Conservation (phyloP, 2,329 filamentous ascomycete species). For the Penicillium polonicum region DNA sequence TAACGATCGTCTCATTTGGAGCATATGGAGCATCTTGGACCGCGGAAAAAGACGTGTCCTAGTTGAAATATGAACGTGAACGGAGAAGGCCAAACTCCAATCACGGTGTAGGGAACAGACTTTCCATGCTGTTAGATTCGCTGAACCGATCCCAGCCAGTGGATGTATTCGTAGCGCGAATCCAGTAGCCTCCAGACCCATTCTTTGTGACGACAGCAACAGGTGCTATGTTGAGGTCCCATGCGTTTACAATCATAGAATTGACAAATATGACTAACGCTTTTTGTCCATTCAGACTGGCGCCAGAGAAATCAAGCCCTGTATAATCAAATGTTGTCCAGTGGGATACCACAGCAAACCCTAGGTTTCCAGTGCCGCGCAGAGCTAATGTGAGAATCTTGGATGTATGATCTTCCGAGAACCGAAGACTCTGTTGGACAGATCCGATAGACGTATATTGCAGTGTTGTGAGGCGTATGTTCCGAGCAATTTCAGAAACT, state of each 20-base stretch:
- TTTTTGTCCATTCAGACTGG: neutral
- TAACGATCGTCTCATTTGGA: neutral
- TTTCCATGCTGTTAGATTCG: neutral
- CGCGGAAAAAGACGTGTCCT: neutral
- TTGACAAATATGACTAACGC: neutral
- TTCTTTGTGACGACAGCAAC: neutral
- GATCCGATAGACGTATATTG: neutral
- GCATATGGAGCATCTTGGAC: too few relatives aligned
- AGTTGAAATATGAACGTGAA: neutral
- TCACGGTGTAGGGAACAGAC: neutral
- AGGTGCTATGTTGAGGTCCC: neutral
- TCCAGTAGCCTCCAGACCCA: neutral
- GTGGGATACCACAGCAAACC: neutral
- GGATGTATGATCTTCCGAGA: neutral
- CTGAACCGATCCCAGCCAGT: neutral
- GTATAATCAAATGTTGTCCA: neutral
- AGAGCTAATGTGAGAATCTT: neutral
- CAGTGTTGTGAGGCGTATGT: neutral
- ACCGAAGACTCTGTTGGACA: neutral
- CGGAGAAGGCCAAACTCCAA: neutral
- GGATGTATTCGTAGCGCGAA: neutral
- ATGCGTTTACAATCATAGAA: neutral
- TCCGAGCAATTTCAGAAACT: neutral
- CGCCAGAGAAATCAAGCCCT: neutral
- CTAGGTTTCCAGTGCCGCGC: neutral